Evolutionary conservation across 2,329 filamentous ascomycete species (phyloP), one percentile per base, ranked within the genome.

Genomic region (Exophiala xenobiotica): DNA sequence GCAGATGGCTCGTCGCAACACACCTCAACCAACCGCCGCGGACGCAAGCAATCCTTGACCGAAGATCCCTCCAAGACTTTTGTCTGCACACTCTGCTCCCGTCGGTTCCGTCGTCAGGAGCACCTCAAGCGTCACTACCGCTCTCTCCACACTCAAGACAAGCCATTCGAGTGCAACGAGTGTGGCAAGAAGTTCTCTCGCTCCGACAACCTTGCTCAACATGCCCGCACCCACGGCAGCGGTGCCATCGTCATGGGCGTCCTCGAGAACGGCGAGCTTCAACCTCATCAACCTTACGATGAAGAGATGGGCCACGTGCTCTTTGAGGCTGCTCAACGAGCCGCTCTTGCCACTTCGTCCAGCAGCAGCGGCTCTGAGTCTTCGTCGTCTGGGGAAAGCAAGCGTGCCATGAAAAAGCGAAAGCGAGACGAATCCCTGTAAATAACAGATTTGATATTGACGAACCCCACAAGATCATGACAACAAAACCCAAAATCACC

Each of bases 161-260:
- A 97, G 84, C 93, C 93, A 4, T 99, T 97, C 65, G 90, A 95
- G 75, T 99, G 93, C 79, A 82, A 85, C 61, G 92, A 99, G 75
- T 99, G 93, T 67, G 92, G 93, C 64, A 99, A 99, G 86, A 96
- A 95, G 78, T 99, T 97, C 76, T 97, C 92, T 16, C 87, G 93
- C 64, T 95, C 89, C 63, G 93, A 99, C 75, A 99, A 99, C 78
- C 82, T 99, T 12, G 88, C 90, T 19, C 93, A 99, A 74, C 93
- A 99, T 69, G 86, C 93, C 59, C 85, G 93, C 58, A 99, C 93
- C 3, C 93, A 99, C 67, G 90, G 90, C 50, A 87, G 85, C 53
- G 90, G 90, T 56, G 88, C 90, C 55, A 88, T 96, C 60, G 85
- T 95, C 65, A 92, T 97, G 86, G 88, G 89, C 65, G 80, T 96